Conservation (phyloP, 495 filamentous ascomycete genomes). For the Entonaema liquescens region DNA sequence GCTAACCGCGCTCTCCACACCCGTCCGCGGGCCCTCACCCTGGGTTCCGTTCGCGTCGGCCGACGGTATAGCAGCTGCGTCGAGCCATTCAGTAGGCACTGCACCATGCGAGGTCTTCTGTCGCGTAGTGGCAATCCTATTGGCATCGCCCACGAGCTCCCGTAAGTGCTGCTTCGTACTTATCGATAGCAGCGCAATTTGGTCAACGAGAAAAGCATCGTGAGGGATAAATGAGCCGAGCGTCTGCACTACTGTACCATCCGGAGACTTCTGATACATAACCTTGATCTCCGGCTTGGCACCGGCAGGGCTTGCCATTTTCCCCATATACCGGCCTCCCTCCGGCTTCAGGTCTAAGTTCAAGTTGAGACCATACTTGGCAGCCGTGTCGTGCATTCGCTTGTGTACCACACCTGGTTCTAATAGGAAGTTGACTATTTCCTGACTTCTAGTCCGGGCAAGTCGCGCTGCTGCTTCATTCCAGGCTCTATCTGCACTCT, state of each 20-base stretch:
- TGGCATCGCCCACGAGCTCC: slow-evolving; percentile 74
- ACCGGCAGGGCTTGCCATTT: slow-evolving; percentile 50
- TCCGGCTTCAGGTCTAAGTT: slow-evolving; percentile 56
- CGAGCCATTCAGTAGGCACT: slow-evolving; percentile 73
- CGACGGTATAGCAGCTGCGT: slow-evolving; percentile 63
- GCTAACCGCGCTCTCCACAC: slow-evolving; percentile 55
- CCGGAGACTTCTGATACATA: slow-evolving; percentile 49
- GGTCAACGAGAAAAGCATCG: slow-evolving; percentile 73
- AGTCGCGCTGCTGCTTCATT: slow-evolving; percentile 54
- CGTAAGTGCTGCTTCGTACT: slow-evolving; percentile 76
- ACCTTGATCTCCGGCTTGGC: slow-evolving; percentile 48
- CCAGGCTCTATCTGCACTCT: slow-evolving; percentile 58
- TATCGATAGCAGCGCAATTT: slow-evolving; percentile 77
- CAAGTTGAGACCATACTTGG: slow-evolving; percentile 64
- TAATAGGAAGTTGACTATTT: slow-evolving; percentile 54
- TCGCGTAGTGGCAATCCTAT: slow-evolving; percentile 68
- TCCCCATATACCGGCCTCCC: slow-evolving; percentile 52
- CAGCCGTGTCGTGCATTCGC: slow-evolving; percentile 67
- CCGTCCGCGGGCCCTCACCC: slow-evolving; percentile 48
- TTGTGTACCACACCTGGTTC: slow-evolving; percentile 55
- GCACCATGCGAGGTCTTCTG: slow-evolving; percentile 76
- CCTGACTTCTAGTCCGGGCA: slow-evolving; percentile 54
- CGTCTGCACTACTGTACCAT: slow-evolving; percentile 65
- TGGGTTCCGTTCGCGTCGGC: slow-evolving; percentile 44
- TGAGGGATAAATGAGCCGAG: slow-evolving; percentile 71